phyloP scores from a whole-genome alignment of 805 yeast genomes.

The Sugiyamaella boreocaroliniensis region DNA sequence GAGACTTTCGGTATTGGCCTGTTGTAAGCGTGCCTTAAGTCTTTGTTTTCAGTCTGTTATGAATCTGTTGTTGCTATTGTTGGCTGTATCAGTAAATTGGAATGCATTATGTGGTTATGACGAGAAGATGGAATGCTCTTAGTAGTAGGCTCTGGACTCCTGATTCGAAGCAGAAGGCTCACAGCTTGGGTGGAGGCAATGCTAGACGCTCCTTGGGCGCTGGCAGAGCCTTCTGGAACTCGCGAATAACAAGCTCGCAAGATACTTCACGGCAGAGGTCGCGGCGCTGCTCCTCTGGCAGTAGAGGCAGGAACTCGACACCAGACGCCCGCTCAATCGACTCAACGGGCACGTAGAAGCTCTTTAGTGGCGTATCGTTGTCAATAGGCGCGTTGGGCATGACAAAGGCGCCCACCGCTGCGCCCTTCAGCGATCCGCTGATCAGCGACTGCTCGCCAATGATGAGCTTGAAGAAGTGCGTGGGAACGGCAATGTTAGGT shows the following conservation, averaged over 20 bases:
- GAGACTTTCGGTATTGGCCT: not conserved
- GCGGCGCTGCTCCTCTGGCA: conserved; percentile 50
- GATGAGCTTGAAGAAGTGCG: conserved; percentile 87
- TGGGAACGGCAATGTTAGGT: conserved; percentile 93
- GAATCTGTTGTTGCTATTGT: too few species aligned
- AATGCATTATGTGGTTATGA: not conserved
- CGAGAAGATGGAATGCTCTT: not conserved
- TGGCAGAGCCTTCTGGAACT: conserved; percentile 46
- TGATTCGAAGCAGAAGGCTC: not conserved
- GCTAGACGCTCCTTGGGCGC: conserved; percentile 19
- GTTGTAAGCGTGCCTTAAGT: too few species aligned
- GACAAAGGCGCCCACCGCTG: conserved; percentile 88
- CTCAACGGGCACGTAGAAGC: conserved; percentile 82
- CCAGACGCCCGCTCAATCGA: conserved; percentile 87
- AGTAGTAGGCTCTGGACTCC: not conserved
- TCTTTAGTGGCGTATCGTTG: conserved; percentile 61
- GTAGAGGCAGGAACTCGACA: conserved; percentile 64
- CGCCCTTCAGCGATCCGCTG: conserved; percentile 20
- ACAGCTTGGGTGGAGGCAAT: conserved; percentile 14
- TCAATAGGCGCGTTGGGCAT: conserved; percentile 79
- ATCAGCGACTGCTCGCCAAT: conserved; percentile 64
- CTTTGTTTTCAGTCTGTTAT: too few species aligned
- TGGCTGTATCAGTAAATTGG: not conserved
- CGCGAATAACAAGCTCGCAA: conserved; percentile 77
- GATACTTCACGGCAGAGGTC: conserved; percentile 72